Conservation (phyloP, 768 basidiomycete species). For the Tricholoma flavovirens region DNA sequence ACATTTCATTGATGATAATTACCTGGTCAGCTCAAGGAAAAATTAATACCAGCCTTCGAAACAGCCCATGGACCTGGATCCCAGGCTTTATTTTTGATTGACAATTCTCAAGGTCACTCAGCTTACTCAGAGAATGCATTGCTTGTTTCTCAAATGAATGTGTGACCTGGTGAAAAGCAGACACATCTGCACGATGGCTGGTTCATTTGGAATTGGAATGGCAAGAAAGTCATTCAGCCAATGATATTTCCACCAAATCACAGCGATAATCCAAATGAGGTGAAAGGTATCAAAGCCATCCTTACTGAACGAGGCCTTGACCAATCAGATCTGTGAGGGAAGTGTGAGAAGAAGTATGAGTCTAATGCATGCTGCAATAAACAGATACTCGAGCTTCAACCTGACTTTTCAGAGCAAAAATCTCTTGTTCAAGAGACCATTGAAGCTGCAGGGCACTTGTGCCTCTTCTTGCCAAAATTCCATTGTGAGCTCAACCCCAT, state of each 20-base stretch:
- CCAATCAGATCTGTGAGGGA: background rate
- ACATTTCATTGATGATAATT: background rate
- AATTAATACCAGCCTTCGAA: too few relatives aligned
- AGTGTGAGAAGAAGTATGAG: background rate
- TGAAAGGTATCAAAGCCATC: background rate
- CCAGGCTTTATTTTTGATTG: constrained; percentile 1
- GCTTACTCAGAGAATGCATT: constrained; percentile 33
- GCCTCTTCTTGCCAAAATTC: too few relatives aligned
- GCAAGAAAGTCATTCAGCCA: background rate
- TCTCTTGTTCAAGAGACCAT: constrained; percentile 11
- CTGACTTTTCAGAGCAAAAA: constrained; percentile 16
- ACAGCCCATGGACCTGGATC: constrained; percentile 4
- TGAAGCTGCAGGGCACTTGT: background rate
- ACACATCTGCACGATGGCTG: background rate
- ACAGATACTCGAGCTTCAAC: constrained; percentile 15
- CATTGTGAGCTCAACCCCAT: too few relatives aligned
- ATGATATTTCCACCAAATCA: too few relatives aligned
- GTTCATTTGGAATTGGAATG: background rate
- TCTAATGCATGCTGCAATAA: constrained; percentile 20
- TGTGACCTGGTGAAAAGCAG: constrained; percentile 29
- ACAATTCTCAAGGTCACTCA: too few relatives aligned
- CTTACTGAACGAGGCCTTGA: too few relatives aligned
- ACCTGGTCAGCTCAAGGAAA: too few relatives aligned
- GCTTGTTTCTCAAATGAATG: constrained; percentile 28
- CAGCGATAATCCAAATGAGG: background rate